phyloP scores from a whole-genome alignment of 768 basidiomycete genomes.

The Termitomyces sp. region DNA sequence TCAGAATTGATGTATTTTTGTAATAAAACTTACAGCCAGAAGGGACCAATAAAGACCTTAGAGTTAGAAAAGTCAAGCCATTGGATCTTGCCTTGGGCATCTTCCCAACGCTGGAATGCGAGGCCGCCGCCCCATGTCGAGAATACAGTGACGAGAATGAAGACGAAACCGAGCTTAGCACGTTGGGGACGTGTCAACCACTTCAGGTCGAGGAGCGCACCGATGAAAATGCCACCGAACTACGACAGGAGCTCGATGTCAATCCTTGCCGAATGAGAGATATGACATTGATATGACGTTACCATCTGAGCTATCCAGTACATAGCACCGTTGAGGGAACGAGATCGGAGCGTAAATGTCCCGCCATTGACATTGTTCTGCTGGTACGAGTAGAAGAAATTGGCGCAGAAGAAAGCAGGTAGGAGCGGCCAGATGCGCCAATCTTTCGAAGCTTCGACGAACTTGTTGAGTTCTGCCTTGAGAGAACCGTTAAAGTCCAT shows the following conservation, averaged over 20 bases:
- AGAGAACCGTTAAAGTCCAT: constrained; percentile 13
- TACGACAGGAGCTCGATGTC: background rate
- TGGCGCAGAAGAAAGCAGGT: constrained; percentile 26
- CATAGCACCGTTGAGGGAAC: constrained; percentile 24
- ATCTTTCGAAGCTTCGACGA: constrained; percentile 16
- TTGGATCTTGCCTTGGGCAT: constrained; percentile 18
- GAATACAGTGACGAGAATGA: constrained; percentile 21
- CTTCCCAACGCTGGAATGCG: constrained; percentile 23
- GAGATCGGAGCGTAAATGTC: constrained; percentile 22
- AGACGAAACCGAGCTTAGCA: constrained; percentile 19
- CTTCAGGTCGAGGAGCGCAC: constrained; percentile 22
- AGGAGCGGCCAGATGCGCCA: constrained; percentile 23
- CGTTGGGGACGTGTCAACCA: constrained; percentile 23
- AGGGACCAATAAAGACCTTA: constrained; percentile 20
- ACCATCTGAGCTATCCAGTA: constrained; percentile 28
- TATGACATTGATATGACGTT: background rate
- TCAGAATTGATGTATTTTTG: background rate
- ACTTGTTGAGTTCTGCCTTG: constrained; percentile 17
- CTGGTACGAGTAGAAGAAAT: constrained; percentile 27
- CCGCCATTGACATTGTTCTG: constrained; percentile 23
- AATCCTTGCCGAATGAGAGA: background rate
- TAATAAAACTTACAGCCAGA: constrained; percentile 20
- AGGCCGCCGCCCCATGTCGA: constrained; percentile 24
- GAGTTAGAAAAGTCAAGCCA: constrained; percentile 22
- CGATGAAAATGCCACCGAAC: constrained; percentile 22